Evolutionary conservation across 257 asterid genomes (phyloP).

Genomic region (Solanum rostratum): DNA sequence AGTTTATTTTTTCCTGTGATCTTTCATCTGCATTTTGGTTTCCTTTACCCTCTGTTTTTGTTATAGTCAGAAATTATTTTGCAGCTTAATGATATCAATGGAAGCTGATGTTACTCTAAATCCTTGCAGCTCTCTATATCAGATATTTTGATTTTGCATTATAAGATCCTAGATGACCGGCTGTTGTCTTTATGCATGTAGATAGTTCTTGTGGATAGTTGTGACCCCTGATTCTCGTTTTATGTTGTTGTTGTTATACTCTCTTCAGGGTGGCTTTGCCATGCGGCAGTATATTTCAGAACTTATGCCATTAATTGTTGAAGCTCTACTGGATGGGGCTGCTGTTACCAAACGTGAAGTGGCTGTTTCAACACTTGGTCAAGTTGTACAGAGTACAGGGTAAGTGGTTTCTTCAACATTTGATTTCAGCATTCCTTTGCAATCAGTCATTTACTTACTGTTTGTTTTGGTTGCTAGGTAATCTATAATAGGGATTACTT

Average conservation of each 20-base stretch:
- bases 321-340: conserved; percentile 91
- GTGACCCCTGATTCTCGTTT: neutral
- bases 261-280: conserved; percentile 88
- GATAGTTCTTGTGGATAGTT: neutral
- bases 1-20: neutral
- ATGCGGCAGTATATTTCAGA: conserved; percentile 94
- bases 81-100: neutral
- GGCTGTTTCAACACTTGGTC: conserved; percentile 97
- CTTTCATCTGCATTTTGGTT: neutral
- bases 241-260: conserved; percentile 2
- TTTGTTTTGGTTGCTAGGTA: neutral
- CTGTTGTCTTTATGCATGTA: neutral
- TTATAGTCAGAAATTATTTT: neutral
- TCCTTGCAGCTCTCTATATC: neutral
- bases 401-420: conserved; percentile 22
- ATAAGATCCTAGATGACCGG: neutral
- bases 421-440: neutral
- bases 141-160: neutral
- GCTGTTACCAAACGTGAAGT: conserved; percentile 96
- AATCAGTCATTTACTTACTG: neutral
- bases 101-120: neutral
- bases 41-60: neutral
- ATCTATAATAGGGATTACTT: neutral
- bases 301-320: conserved; percentile 92
- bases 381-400: conserved; percentile 99